A percentile compares a stretch with the other conserved stretches of the same genome.
These are phyloP conservation scores for Epichloe scottii DNA, from an alignment of 2,329 filamentous ascomycete genomes.

Conservation along the genomic window DNA sequence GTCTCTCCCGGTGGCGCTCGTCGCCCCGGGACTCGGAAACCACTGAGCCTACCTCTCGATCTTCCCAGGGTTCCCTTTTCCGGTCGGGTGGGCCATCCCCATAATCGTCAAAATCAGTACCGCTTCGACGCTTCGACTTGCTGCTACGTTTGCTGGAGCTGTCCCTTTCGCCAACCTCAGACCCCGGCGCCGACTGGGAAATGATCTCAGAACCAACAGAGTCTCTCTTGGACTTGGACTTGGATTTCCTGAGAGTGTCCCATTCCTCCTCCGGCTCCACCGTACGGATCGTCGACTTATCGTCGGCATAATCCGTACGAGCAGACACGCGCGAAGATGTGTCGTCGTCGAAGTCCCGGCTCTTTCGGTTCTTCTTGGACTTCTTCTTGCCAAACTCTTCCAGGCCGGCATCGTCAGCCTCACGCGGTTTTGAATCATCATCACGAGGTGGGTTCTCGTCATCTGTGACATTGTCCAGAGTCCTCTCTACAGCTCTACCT, in stretches of 20 bases:
- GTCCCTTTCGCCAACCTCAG: slow-evolving; percentile 23
- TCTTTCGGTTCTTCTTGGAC: slow-evolving; percentile 17
- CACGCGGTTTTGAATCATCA: slow-evolving; percentile 10
- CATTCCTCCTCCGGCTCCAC: slow-evolving; percentile 21
- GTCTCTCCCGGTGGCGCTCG: slow-evolving; percentile 21
- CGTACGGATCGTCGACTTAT: slow-evolving; percentile 9
- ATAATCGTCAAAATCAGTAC: slow-evolving; percentile 18
- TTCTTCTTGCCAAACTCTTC: slow-evolving; percentile 15
- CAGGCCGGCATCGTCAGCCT: slow-evolving; percentile 12
- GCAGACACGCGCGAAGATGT: slow-evolving; percentile 15
- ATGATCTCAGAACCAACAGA: slow-evolving; percentile 18
- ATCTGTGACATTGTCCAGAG: slow-evolving; percentile 11
- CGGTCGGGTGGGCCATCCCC: slow-evolving; percentile 28
- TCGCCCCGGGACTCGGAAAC: slow-evolving; percentile 31
- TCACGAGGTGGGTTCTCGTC: slow-evolving; percentile 12
- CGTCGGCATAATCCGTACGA: slow-evolving; percentile 18
- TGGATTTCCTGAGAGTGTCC: slow-evolving; percentile 21
- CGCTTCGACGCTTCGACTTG: slow-evolving; percentile 26
- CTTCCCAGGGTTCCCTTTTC: slow-evolving; percentile 26
- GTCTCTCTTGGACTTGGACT: slow-evolving; percentile 23
- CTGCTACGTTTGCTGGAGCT: slow-evolving; percentile 27
- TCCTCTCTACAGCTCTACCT: slow-evolving; percentile 12
- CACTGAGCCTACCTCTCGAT: slow-evolving; percentile 36
- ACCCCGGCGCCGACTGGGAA: slow-evolving; percentile 20
- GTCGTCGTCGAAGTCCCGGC: slow-evolving; percentile 17